Conservation (phyloP, 768 basidiomycete genomes). For the Boletus rubroflammeus region DNA sequence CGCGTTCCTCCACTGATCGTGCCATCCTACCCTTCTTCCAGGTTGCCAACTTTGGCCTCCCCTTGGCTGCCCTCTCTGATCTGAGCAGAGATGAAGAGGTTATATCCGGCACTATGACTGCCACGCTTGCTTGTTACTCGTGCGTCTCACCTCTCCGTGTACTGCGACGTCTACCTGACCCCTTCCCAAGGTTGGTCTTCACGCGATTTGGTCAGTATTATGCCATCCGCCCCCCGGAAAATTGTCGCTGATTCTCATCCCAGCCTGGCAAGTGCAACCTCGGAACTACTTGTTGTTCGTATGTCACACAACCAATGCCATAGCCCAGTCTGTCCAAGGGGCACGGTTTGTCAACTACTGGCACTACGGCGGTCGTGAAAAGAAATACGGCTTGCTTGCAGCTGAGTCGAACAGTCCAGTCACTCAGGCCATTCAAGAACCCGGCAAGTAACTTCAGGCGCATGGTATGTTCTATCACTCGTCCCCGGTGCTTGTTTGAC, state of each 20-base stretch:
- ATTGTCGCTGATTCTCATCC: slow-evolving; percentile 4
- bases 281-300: slow-evolving; percentile 95
- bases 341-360: slow-evolving; percentile 87
- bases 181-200: slow-evolving; percentile 62
- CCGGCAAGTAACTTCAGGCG: slow-evolving; percentile 22
- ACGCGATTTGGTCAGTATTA: slow-evolving; percentile 78
- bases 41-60: slow-evolving; percentile 99
- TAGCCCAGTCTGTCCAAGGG: slow-evolving; percentile 82
- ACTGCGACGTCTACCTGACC: slow-evolving; percentile 7
- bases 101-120: slow-evolving; percentile 96
- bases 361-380: slow-evolving; percentile 84
- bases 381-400: slow-evolving; percentile 45
- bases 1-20: neutral
- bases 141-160: slow-evolving; percentile 43
- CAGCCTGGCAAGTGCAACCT: slow-evolving; percentile 94
- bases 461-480: slow-evolving; percentile 1
- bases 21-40: slow-evolving; percentile 30
- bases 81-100: slow-evolving; percentile 91
- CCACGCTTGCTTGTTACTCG: slow-evolving; percentile 89
- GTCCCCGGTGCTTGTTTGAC: neutral
- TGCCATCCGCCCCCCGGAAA: neutral
- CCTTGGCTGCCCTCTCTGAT: slow-evolving; percentile 89
- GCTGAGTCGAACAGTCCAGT: slow-evolving; percentile 40
- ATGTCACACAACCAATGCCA: slow-evolving; percentile 88
- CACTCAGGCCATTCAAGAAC: slow-evolving; percentile 47